Base-by-base conservation (phyloP, 495 filamentous ascomycete species). In the Hyaloscypha bicolor region DNA sequence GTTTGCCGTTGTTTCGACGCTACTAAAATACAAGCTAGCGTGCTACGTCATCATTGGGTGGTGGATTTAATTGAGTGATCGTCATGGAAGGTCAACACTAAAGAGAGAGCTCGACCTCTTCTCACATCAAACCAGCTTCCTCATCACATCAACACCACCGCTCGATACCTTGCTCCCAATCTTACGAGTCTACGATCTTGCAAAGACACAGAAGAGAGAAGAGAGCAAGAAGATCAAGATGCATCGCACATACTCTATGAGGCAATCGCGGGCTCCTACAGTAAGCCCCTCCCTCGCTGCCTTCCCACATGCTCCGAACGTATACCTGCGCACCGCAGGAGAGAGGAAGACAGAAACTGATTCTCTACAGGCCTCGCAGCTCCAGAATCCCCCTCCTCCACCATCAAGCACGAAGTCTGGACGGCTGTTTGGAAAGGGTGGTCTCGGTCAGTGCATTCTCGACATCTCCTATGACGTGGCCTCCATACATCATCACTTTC, bases 191-290 rank as follows among this genome's bases (percentile, higher is more conserved):
- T 48, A 16, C 42, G 42, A 48, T 4, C 42, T 4, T 1, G 16
- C 9, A 48, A 25, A 48, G 42, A 48, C 3, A 14, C 16, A 11
- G 9, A 48, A 6, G 42, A 48, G 42, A 48, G 42, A 48, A 48
- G 9, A 37, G 35, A 48, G 11, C 4, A 4, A 48, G 42, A 48
- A 48, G 42, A 16, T 12, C 77, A 81, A 65, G 57, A 98, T 98
- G 95, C 94, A 98, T 87, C 92, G 95, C 71, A 97, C 95, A 70
- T 99, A 99, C 76, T 97, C 93, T 71, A 97, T 98, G 94, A 93
- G 95, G 87, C 90, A 94, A 81, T 88, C 92, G 82, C 89, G 95
- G 85, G 90, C 91, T 72, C 96, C 96, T 57, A 98, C 96, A 52
- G 71, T 73, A 62, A 53, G 71, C 30, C 39, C 25, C 30, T 48